Evolutionary conservation across 2,329 filamentous ascomycete genomes (phyloP).

Genomic region (Ceratocystis diversiconidia): DNA sequence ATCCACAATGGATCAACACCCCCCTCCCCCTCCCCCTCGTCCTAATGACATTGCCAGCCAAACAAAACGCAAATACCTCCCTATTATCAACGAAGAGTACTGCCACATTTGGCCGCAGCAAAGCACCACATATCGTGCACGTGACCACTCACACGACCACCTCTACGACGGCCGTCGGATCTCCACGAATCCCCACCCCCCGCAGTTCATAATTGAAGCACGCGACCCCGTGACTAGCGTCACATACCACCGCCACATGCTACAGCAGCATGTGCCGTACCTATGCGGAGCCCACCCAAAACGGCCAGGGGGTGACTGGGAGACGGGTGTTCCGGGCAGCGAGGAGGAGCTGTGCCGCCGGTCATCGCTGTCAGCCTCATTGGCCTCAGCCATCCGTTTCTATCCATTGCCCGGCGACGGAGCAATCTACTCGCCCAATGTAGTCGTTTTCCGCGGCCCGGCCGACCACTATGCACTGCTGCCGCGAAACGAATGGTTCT

Average conservation of each 20-base stretch:
- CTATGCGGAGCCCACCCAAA: slow-evolving; percentile 66
- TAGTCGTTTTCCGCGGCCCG: slow-evolving; percentile 59
- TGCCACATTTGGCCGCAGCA: slow-evolving; percentile 39
- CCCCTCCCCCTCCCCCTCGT: slow-evolving; percentile 10
- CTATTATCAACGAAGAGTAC: slow-evolving; percentile 45
- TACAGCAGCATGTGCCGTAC: slow-evolving; percentile 41
- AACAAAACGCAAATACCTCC: slow-evolving; percentile 40
- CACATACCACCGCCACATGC: slow-evolving; percentile 39
- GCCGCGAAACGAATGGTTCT: slow-evolving; percentile 36
- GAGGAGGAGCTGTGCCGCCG: slow-evolving; percentile 58
- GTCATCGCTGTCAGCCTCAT: slow-evolving; percentile 56
- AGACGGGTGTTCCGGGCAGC: slow-evolving; percentile 39
- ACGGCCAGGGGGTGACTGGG: slow-evolving; percentile 67
- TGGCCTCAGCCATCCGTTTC: slow-evolving; percentile 39
- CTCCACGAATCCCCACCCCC: slow-evolving; percentile 25
- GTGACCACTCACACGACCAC: slow-evolving; percentile 35
- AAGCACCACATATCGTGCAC: slow-evolving; percentile 43
- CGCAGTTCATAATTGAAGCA: slow-evolving; percentile 36
- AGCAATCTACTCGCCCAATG: slow-evolving; percentile 54
- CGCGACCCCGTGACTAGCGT: slow-evolving; percentile 48
- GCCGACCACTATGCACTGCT: slow-evolving; percentile 50
- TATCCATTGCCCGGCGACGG: slow-evolving; percentile 60
- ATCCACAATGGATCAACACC: slow-evolving; percentile 13
- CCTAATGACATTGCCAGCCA: slow-evolving; percentile 14
- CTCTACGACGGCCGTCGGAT: slow-evolving; percentile 29